Conservation (phyloP, 2,329 filamentous ascomycete genomes). For the Furcasterigmium sp. region DNA sequence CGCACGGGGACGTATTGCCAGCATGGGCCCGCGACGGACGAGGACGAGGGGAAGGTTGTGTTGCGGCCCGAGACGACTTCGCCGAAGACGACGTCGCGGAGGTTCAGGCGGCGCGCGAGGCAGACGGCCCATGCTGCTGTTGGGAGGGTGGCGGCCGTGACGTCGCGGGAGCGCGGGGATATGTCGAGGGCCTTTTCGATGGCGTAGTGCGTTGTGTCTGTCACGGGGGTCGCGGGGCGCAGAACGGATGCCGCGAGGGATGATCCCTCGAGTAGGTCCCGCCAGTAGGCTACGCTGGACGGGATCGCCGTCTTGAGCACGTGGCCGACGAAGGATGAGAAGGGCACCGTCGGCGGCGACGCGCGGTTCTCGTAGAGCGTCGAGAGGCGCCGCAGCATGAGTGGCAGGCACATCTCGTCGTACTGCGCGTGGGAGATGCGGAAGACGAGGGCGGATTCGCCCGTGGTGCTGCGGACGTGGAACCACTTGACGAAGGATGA, state of each 20-base stretch:
- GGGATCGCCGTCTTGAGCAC: constrained; percentile 33
- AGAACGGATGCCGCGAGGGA: constrained; percentile 33
- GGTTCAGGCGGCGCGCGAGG: constrained; percentile 47
- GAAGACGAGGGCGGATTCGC: constrained; percentile 43
- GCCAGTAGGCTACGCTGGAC: constrained; percentile 56
- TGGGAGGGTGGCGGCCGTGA: constrained; percentile 60
- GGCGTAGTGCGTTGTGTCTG: constrained; percentile 31
- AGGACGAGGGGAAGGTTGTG: constrained; percentile 47
- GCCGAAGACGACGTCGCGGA: constrained; percentile 58
- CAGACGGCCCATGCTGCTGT: constrained; percentile 62
- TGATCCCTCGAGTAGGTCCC: constrained; percentile 49
- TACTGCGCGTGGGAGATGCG: constrained; percentile 66
- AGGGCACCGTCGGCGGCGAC: constrained; percentile 28
- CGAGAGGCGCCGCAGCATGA: constrained; percentile 56
- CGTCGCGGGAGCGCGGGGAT: constrained; percentile 41
- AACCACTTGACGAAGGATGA: constrained; percentile 58
- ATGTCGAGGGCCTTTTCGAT: constrained; percentile 38
- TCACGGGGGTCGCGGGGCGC: constrained; percentile 30
- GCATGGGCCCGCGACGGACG: constrained; percentile 57
- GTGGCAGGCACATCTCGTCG: constrained; percentile 61
- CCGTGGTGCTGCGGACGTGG: constrained; percentile 32
- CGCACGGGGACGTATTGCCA: constrained; percentile 64
- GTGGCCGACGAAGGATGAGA: constrained; percentile 40
- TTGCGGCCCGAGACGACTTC: constrained; percentile 62
- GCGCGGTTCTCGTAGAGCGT: constrained; percentile 37